phyloP scores from a whole-genome alignment of 1,284 basidiomycete species.

The Apiotrichum sp. region DNA sequence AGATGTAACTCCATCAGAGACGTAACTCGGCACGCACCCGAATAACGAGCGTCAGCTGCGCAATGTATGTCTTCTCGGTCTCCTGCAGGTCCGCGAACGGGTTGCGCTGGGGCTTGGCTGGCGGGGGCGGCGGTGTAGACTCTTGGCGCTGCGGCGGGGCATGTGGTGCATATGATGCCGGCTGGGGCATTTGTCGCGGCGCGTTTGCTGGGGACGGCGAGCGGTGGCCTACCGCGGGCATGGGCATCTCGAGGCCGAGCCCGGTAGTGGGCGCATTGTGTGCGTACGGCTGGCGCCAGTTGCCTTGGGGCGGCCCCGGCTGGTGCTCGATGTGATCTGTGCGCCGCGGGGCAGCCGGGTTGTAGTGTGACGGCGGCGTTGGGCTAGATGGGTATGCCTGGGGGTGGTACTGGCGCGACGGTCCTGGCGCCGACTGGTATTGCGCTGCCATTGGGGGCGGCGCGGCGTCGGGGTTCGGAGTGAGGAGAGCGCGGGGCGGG shows the following conservation, averaged over 20 bases:
- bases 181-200: too few relatives aligned
- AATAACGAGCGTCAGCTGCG: slow-evolving; percentile 81
- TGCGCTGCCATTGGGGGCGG: slow-evolving; percentile 18
- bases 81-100: slow-evolving; percentile 88
- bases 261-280: neutral
- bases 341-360: neutral
- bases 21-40: slow-evolving; percentile 55
- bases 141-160: neutral
- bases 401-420: slow-evolving; percentile 13
- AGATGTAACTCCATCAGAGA: too few relatives aligned
- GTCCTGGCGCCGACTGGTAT: slow-evolving; percentile 13
- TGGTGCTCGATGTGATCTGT: neutral
- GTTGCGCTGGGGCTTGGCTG: slow-evolving; percentile 49
- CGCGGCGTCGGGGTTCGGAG: neutral
- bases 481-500: neutral
- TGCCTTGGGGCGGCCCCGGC: too few relatives aligned
- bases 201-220: neutral
- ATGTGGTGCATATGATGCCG: too few relatives aligned
- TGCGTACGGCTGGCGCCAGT: too few relatives aligned
- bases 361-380: neutral
- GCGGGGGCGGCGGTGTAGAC: neutral
- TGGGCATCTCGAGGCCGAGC: neutral
- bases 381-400: neutral
- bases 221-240: neutral
- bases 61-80: slow-evolving; percentile 89